A percentile compares a stretch with the other conserved stretches of the same genome.
These are phyloP conservation scores for Trichoderma endophyticum DNA, from an alignment of 2,329 filamentous ascomycete species.

Conservation along the genomic window DNA sequence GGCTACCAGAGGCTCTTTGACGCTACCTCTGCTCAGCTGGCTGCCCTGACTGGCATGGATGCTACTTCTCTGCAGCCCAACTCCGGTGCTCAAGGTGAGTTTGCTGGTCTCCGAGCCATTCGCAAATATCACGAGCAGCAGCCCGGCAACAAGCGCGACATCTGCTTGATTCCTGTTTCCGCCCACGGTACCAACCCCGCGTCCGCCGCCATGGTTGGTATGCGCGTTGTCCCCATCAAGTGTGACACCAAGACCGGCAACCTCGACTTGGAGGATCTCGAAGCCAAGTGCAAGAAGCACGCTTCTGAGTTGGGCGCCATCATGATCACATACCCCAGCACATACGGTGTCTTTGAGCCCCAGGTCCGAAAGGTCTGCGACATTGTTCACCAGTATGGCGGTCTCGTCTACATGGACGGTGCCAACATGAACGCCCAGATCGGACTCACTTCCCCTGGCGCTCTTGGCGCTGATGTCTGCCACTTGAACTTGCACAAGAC, in stretches of 20 bases:
- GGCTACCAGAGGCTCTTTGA: slow-evolving; percentile 70
- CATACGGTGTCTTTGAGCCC: slow-evolving; percentile 92
- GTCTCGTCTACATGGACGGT: slow-evolving; percentile 97
- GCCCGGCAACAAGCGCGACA: slow-evolving; percentile 70
- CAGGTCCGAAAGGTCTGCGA: slow-evolving; percentile 80
- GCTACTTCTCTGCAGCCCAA: slow-evolving; percentile 90
- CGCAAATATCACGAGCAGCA: slow-evolving; percentile 75
- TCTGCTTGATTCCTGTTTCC: slow-evolving; percentile 91
- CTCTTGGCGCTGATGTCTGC: slow-evolving; percentile 94
- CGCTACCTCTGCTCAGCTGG: slow-evolving; percentile 71
- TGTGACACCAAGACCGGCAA: slow-evolving; percentile 86
- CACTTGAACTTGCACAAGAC: slow-evolving; percentile 98
- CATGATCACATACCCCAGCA: slow-evolving; percentile 96
- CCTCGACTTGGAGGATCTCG: slow-evolving; percentile 79
- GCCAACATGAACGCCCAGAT: slow-evolving; percentile 99
- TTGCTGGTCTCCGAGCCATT: slow-evolving; percentile 84
- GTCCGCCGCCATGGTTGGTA: slow-evolving; percentile 91
- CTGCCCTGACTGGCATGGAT: slow-evolving; percentile 84
- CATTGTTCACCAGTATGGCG: slow-evolving; percentile 81
- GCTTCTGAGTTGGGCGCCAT: slow-evolving; percentile 82
- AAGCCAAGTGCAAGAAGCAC: slow-evolving; percentile 86
- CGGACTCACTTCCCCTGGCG: slow-evolving; percentile 87
- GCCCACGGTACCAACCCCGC: slow-evolving; percentile 96
- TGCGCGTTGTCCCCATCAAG: slow-evolving; percentile 90
- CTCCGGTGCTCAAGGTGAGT: slow-evolving; percentile 93